Base-by-base conservation (phyloP, 2,329 filamentous ascomycete genomes). In the Trichophyton equinum region DNA sequence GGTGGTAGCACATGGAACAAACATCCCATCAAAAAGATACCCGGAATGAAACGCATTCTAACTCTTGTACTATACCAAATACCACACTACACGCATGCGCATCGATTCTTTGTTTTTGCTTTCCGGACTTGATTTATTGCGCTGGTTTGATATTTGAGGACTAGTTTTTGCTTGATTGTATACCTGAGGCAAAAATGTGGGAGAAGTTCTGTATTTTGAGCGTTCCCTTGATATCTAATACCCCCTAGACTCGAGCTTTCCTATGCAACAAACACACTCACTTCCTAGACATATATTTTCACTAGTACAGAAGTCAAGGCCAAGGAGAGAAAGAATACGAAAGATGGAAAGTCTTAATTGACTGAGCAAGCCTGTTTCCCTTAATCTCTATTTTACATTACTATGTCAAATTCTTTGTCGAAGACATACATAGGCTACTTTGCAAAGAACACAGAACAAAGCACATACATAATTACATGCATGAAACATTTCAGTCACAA, bases 1-100 rank as follows among this genome's bases (percentile, higher is more conserved):
- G 22, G 25, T 47, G 18, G n/a, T 47, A 53, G 25, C 11, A 33
- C 47, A 55, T 13, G n/a, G 49, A 9, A 27, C 15, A 36, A 36
- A 11, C 27, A 55, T 36, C 25, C 49, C 33, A 53, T 53, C 47
- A 20, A 27, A 27, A 30, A 7, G 47, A 53, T 53, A 53, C 47
- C 47, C 47, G 9, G 47, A 53, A 53, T 53, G 25, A 53, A 53
- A 53, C 47, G 15, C 47, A 53, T 53, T 53, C 47, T 27, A 53
- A 27, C 18, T 15, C 47, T 33, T 11, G 25, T 27, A 53, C 3
- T 8, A 53, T 27, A 51, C 27, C 47, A 33, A 20, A 33, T 53
- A 53, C 11, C 47, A 53, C 25, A 53, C 47, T 33, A 18, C 22
- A 11, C 47, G 15, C 47, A 13, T 25, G 13, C 25, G 11, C 18